phyloP scores from a whole-genome alignment of 148 eudicot species.

The Vaccinium vitisidaea region DNA sequence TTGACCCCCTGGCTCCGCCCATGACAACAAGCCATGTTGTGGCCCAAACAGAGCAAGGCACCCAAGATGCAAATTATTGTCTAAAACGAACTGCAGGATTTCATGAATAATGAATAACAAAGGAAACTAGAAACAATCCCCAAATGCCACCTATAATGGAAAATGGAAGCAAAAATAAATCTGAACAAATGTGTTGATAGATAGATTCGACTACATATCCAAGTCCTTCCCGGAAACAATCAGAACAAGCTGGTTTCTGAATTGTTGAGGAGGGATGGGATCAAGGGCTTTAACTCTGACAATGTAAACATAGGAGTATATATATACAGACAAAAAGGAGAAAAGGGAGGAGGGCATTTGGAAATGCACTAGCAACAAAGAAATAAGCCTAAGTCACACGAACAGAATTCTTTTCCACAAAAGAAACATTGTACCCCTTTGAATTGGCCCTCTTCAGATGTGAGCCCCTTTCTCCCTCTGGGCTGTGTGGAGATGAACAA shows the following conservation, averaged over 20 bases:
- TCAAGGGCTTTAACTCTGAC: not conserved
- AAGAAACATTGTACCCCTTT: slow-evolving; percentile 19
- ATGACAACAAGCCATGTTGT: no score
- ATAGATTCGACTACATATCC: not conserved
- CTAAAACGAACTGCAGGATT: no score
- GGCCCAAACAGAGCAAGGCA: no score
- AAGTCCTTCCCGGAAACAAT: not conserved
- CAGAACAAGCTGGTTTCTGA: not conserved
- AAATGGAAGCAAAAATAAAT: not conserved
- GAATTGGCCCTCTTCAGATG: slow-evolving; percentile 15
- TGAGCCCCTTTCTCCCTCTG: slow-evolving; percentile 12
- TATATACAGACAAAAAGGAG: not conserved
- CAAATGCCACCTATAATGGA: not conserved
- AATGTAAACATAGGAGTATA: not conserved
- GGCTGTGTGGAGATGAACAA: slow-evolving; percentile 15
- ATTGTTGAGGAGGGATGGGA: not conserved
- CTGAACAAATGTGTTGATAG: not conserved
- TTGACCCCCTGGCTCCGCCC: no score
- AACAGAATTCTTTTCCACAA: not conserved
- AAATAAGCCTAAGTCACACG: not conserved
- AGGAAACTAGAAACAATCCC: not conserved
- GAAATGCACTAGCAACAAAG: not conserved
- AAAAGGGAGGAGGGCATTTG: not conserved
- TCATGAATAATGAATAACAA: no score
- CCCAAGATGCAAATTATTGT: no score